phyloP scores from a whole-genome alignment of 148 eudicot genomes.

The Chenopodium quinoa region DNA sequence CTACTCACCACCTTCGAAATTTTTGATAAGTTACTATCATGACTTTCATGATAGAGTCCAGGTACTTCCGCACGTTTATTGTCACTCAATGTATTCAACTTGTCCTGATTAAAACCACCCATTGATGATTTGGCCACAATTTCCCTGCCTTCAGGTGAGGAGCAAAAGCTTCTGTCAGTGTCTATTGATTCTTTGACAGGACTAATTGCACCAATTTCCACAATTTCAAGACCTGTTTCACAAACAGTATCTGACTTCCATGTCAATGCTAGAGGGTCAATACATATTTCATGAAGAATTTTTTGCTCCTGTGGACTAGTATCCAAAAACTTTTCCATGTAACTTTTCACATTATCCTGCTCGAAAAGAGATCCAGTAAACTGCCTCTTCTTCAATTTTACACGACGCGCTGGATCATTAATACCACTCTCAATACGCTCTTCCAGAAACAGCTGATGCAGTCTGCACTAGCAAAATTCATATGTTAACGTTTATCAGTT shows the following conservation, averaged over 20 bases:
- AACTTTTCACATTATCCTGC: conserved; percentile 60
- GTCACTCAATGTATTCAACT: conserved; percentile 31
- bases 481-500: conserved; percentile 16
- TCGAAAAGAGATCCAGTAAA: conserved; percentile 62
- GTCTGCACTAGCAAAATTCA: conserved; percentile 48
- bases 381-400: conserved; percentile 78
- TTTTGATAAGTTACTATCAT: conserved; percentile 24
- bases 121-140: conserved; percentile 32
- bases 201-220: conserved; percentile 46
- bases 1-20: conserved; percentile 32
- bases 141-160: conserved; percentile 41
- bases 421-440: conserved; percentile 76
- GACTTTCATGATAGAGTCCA: conserved; percentile 18
- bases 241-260: conserved; percentile 31
- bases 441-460: conserved; percentile 87
- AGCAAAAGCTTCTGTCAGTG: conserved; percentile 37
- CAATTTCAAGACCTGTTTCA: conserved; percentile 50
- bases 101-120: conserved; percentile 19
- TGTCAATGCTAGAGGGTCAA: conserved; percentile 37
- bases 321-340: conserved; percentile 75
- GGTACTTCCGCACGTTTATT: conserved; percentile 23
- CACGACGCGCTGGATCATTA: conserved; percentile 68
- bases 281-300: conserved; percentile 48
- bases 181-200: conserved; percentile 39
- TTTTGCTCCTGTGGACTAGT: conserved; percentile 56